These are phyloP conservation scores for Sarcodon aspratus DNA, from an alignment of 768 basidiomycete genomes.

Conservation along the genomic window DNA sequence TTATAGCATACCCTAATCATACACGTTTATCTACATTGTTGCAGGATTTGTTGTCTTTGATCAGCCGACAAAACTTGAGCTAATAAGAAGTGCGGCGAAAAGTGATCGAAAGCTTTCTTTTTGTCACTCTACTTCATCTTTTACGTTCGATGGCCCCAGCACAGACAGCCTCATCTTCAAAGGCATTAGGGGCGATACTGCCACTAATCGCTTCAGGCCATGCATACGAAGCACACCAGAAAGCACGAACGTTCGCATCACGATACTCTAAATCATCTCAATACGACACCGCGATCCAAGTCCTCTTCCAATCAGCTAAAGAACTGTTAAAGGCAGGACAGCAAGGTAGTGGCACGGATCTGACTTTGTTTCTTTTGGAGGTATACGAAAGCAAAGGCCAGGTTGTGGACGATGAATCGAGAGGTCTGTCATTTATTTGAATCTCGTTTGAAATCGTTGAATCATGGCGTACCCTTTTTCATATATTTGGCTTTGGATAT, in stretches of 20 bases:
- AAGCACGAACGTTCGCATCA: conserved; percentile 90
- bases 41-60: too few species aligned
- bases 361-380: conserved; percentile 69
- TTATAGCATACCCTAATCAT: conserved; percentile 59
- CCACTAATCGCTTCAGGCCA: conserved; percentile 64
- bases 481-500: neutral
- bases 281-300: conserved; percentile 81
- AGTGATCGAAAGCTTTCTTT: neutral
- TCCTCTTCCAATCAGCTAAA: conserved; percentile 82
- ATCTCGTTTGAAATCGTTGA: neutral
- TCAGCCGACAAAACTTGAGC: too few species aligned
- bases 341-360: conserved; percentile 83
- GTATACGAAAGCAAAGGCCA: conserved; percentile 74
- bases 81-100: too few species aligned
- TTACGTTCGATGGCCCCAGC: conserved; percentile 9
- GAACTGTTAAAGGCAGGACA: conserved; percentile 86
- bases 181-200: conserved; percentile 66
- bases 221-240: conserved; percentile 89
- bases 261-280: conserved; percentile 75
- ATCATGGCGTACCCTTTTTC: too few species aligned
- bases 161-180: conserved; percentile 32
- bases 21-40: neutral
- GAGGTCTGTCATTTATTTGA: conserved; percentile 41
- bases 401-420: conserved; percentile 59
- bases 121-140: neutral